phyloP scores from a whole-genome alignment of 2,329 filamentous ascomycete species.

The Talaromyces atroroseus region DNA sequence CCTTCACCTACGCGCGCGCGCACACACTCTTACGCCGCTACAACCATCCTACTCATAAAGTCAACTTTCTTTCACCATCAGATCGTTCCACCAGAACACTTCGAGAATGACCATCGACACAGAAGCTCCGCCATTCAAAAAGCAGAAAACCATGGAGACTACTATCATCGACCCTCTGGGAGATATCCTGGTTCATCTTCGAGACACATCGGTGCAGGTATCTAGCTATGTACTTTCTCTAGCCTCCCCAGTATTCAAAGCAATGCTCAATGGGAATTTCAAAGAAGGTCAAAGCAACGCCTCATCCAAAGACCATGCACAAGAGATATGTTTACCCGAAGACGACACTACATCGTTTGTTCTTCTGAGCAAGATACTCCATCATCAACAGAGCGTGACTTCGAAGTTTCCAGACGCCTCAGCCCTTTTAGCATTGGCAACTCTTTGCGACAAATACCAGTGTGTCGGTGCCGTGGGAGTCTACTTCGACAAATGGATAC shows the following conservation, averaged over 20 bases:
- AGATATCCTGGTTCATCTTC: not conserved
- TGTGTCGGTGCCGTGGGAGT: not conserved
- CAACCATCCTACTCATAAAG: no score
- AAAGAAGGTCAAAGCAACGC: not conserved
- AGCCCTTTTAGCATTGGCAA: not conserved
- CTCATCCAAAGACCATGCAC: not conserved
- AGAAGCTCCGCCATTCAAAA: no score
- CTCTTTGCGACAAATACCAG: not conserved
- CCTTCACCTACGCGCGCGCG: no score
- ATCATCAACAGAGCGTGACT: not conserved
- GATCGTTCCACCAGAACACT: no score
- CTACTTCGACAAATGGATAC: not conserved
- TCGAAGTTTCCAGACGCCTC: not conserved
- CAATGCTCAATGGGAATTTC: not conserved
- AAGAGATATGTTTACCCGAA: not conserved
- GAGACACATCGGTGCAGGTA: not conserved
- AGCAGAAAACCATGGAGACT: not conserved
- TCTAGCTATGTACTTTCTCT: not conserved
- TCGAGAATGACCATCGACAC: no score
- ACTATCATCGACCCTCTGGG: not conserved
- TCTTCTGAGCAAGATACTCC: not conserved
- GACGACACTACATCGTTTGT: not conserved
- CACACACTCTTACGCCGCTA: no score
- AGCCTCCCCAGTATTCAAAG: not conserved
- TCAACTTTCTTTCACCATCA: no score